Evolutionary conservation across 257 asterid species (phyloP), one percentile per base, ranked within the genome.

Genomic region (Primulina huaijiensis): DNA sequence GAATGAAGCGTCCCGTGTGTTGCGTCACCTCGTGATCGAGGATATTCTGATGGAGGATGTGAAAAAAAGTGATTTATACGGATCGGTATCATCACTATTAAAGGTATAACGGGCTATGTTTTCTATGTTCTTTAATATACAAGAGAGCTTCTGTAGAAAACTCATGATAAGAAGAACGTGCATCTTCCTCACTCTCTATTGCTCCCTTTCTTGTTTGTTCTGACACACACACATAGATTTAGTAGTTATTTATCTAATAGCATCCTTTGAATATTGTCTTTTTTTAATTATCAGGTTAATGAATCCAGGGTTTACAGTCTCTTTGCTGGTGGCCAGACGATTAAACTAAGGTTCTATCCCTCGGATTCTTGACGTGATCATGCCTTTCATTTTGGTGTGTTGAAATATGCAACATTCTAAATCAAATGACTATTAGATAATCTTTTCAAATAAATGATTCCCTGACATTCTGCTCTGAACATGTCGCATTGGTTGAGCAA

Each of bases 1-100:
- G 81, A 92, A 89, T 64, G 95, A 90, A 84, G 96, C 99, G 56
- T 89, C 97, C 33, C 95, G 99, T 64, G 92, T 91, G 75, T 80
- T 94, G 73, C 96, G 95, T 60, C 87, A 89, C 84, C 87, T 94
- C 70, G 99, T 91, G 72, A 78, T 75, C 37, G 99, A 94, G 82
- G 97, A 91, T 77, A 80, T 94, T 70, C 92, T 94, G 30, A 37
- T 71, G 74, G 99, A 94, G 82, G 97, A 91, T 62, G 93, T 91
- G 64, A 91, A 89, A 72, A 86, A 86, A 68, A 91, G 96, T 77
- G 97, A 87, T 81, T 27, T 84, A 38, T 93, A 83, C 83, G 99
- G 99, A 77, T 86, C 99, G 3, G 81, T 88, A 68, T 85, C 99
- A 64, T 94, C 97, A 12, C 82, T 88, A 7, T 76, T 94, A 62